Percentiles rank a stretch among this genome's conserved stretches.
Evolutionary conservation across 441 rosid genomes (phyloP).

Genomic region (Geranium incanum): DNA sequence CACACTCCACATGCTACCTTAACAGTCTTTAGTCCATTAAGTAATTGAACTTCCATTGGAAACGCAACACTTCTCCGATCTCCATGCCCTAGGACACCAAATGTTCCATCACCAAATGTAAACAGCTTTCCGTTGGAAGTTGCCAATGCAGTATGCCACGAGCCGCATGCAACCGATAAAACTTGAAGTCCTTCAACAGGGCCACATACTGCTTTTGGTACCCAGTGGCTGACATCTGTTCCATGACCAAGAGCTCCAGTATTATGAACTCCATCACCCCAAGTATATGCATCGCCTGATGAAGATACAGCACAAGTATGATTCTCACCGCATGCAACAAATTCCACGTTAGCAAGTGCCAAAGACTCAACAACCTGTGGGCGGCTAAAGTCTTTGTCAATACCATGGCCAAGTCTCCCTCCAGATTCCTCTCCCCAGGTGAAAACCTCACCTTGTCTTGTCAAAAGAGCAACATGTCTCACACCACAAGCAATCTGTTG

Average conservation of each 20-base stretch:
- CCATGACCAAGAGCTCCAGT: conserved; percentile 94
- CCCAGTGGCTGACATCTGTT: conserved; percentile 87
- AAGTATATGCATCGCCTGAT: conserved; percentile 89
- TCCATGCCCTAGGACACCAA: conserved; percentile 90
- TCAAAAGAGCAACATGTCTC: conserved; percentile 77
- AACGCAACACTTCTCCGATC: conserved; percentile 61
- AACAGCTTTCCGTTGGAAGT: conserved; percentile 75
- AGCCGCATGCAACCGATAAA: conserved; percentile 85
- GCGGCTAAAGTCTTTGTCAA: conserved; percentile 71
- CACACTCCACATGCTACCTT: conserved; percentile 95
- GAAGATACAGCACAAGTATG: conserved; percentile 94
- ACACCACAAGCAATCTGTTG: conserved; percentile 91
- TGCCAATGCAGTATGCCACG: conserved; percentile 90
- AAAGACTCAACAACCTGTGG: conserved; percentile 82
- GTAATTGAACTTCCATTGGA: conserved; percentile 87
- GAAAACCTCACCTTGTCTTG: conserved; percentile 87
- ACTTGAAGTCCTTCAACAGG: conserved; percentile 89
- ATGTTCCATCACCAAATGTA: conserved; percentile 58
- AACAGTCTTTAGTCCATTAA: conserved; percentile 84
- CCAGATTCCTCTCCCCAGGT: conserved; percentile 97
- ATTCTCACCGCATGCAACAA: conserved; percentile 89
- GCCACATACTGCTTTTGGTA: conserved; percentile 78
- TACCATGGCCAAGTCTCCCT: conserved; percentile 97
- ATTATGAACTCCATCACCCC: conserved; percentile 85
- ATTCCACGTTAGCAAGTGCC: conserved; percentile 64